Evolutionary conservation across 2,329 filamentous ascomycete genomes (phyloP), one percentile per base, ranked within the genome.

Genomic region (Stenocarpella maydis): DNA sequence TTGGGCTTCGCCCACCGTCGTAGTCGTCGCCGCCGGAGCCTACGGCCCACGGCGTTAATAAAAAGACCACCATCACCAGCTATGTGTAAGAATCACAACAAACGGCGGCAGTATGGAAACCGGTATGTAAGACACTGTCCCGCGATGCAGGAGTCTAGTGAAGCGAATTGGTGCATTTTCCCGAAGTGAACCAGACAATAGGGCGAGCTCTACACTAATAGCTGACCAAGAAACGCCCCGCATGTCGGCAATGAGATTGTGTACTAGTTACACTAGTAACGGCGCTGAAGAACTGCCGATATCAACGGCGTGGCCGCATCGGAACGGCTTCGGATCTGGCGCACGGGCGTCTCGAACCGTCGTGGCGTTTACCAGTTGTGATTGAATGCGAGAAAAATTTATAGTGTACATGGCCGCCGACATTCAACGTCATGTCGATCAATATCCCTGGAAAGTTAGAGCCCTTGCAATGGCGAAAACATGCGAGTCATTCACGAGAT

Each of bases 161-260:
- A 15, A 24, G 26, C 39, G 28, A 61, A 61, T 7, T 45, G 55
- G 55, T n/a, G 55, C 55, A 47, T 19, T 8, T 12, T 12, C 17
- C 58, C 58, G 58, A 61, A 61, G 58, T 41, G 58, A 47, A 28
- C 58, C 58, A 61, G 26, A 61, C 41, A 61, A 61, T 10, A 21
- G 26, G 47, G 58, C 28, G 19, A 61, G 26, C 58, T 47, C 41
- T 61, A 31, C 41, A 41, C 58, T 47, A 28, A 47, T 37, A 34
- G 41, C 58, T 61, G 58, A 14, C 58, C 58, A 47, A 49, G 28
- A 34, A 61, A 47, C 41, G 58, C 58, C 58, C 41, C 58, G 58
- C 58, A 61, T 61, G 58, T 47, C 58, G 58, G 58, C 41, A 61
- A 47, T 34, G 41, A 9, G 21, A 2, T 28, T 9, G 2, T 24